These are phyloP conservation scores for Saturnispora saitoi DNA, from an alignment of 805 yeast species.

Conservation along the genomic window DNA sequence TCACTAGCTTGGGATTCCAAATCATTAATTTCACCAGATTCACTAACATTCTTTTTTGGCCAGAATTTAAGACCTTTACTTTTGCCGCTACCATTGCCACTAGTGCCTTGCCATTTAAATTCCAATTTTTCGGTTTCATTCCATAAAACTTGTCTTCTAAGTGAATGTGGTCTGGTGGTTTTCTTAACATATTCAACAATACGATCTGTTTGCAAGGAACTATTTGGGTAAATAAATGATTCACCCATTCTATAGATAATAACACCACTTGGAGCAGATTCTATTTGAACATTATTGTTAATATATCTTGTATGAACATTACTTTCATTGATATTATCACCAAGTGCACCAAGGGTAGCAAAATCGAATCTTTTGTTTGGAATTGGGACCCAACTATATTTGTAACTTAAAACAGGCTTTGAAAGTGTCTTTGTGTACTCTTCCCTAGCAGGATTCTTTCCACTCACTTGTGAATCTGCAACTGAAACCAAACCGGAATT, in stretches of 20 bases:
- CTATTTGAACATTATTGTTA: slow-evolving; percentile 49
- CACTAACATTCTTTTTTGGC: not conserved
- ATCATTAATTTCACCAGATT: not conserved
- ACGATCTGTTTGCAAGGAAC: slow-evolving; percentile 61
- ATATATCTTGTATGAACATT: slow-evolving; percentile 29
- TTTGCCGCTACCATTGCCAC: not conserved
- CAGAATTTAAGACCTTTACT: slow-evolving; percentile 20
- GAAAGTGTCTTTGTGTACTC: not conserved
- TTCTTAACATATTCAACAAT: slow-evolving; percentile 59
- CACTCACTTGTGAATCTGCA: slow-evolving; percentile 9
- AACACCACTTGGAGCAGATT: slow-evolving; percentile 87
- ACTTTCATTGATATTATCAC: slow-evolving; percentile 15
- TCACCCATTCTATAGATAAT: slow-evolving; percentile 78
- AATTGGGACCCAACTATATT: slow-evolving; percentile 59
- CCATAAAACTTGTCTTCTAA: slow-evolving; percentile 61
- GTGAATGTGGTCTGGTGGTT: slow-evolving; percentile 50
- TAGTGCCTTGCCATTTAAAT: slow-evolving; percentile 9
- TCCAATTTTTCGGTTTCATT: slow-evolving; percentile 71
- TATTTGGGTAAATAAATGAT: slow-evolving; percentile 73
- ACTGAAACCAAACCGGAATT: slow-evolving; percentile 9
- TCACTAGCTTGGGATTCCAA: not conserved
- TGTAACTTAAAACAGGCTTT: slow-evolving; percentile 11
- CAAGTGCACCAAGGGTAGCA: not conserved
- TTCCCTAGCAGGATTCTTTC: not conserved
- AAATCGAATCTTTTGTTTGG: slow-evolving; percentile 21